These are phyloP conservation scores for Citrus medica DNA, from an alignment of 345 rosid genomes.

Conservation along the genomic window DNA sequence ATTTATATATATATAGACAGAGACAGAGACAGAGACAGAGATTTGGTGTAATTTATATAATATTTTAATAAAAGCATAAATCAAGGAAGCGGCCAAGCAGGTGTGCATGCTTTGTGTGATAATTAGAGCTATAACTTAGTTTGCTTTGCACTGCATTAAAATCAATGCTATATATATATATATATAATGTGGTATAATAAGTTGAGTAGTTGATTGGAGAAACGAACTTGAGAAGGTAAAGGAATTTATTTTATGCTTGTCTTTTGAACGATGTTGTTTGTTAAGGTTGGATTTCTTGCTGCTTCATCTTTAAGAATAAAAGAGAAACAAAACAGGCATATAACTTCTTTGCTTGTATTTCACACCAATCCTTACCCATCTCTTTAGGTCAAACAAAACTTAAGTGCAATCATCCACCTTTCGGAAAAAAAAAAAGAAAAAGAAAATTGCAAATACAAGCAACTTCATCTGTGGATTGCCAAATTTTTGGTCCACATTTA, in stretches of 20 bases:
- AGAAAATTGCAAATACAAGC: neutral
- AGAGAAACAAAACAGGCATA: neutral
- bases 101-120: neutral
- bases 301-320: conserved; percentile 4
- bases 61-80: too few species aligned
- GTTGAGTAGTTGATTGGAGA: conserved; percentile 3
- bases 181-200: neutral
- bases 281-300: neutral
- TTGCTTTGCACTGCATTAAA: neutral
- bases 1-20: too few species aligned
- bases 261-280: neutral
- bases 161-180: neutral
- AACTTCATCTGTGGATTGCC: neutral
- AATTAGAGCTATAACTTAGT: neutral
- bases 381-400: neutral
- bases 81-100: neutral
- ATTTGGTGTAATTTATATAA: neutral
- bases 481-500: neutral
- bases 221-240: neutral
- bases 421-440: neutral
- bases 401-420: neutral
- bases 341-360: neutral
- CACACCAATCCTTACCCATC: neutral
- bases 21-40: neutral
- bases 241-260: neutral